Conservation (phyloP, 352 stramenopile species). For the Pilasporangium apinafurcum region DNA sequence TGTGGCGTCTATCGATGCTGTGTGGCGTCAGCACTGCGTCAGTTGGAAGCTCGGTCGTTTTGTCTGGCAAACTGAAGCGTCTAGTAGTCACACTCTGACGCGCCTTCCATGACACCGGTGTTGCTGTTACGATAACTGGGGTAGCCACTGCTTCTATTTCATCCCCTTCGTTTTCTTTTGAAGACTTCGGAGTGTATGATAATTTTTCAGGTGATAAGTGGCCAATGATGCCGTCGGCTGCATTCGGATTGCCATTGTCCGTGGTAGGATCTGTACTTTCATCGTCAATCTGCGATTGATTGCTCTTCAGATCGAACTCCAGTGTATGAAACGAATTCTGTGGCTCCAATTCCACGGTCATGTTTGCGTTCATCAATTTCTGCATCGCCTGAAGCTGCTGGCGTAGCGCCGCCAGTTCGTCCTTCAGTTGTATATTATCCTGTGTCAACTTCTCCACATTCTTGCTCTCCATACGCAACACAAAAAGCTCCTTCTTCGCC, state of each 20-base stretch:
- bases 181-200: too few relatives aligned
- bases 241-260: slow-evolving; percentile 31
- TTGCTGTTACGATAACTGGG: slow-evolving; percentile 19
- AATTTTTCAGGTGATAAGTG: not conserved
- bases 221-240: slow-evolving; percentile 9
- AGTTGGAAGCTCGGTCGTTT: not conserved
- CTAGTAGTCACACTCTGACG: slow-evolving; percentile 6
- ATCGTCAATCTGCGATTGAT: slow-evolving; percentile 16
- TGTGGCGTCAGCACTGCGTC: slow-evolving; percentile 14
- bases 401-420: slow-evolving; percentile 47
- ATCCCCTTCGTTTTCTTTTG: too few relatives aligned
- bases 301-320: slow-evolving; percentile 13
- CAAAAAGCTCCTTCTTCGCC: slow-evolving; percentile 30
- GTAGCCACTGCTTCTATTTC: too few relatives aligned
- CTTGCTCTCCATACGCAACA: slow-evolving; percentile 53
- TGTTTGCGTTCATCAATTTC: slow-evolving; percentile 8
- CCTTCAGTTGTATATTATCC: slow-evolving; percentile 69
- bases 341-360: slow-evolving; percentile 9
- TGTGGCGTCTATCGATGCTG: slow-evolving; percentile 33
- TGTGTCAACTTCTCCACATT: slow-evolving; percentile 70
- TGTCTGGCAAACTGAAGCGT: slow-evolving; percentile 12
- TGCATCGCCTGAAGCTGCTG: slow-evolving; percentile 50
- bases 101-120: slow-evolving; percentile 17
- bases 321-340: too few relatives aligned
- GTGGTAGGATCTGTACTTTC: slow-evolving; percentile 7